These are phyloP conservation scores for Aspergillus hancockii DNA, from an alignment of 495 filamentous ascomycete genomes.

Conservation along the genomic window DNA sequence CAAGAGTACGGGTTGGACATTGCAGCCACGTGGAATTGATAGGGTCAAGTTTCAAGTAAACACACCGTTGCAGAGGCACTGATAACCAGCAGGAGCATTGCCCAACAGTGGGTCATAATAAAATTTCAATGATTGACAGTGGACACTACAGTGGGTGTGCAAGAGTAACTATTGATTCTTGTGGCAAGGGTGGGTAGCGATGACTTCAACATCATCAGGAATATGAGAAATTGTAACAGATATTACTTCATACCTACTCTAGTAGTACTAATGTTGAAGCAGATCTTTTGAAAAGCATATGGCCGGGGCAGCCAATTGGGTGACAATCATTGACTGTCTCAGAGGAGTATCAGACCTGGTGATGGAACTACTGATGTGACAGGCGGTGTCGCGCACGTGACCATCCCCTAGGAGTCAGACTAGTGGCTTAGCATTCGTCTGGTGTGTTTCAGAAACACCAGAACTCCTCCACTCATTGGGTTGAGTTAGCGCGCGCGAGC, in stretches of 20 bases:
- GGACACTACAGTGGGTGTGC: background rate
- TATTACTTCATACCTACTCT: background rate
- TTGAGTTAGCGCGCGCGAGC: constrained; percentile 20
- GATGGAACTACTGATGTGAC: background rate
- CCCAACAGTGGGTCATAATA: background rate
- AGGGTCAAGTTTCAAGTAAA: constrained; percentile 13
- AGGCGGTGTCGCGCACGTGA: constrained; percentile 13
- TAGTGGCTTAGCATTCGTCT: constrained; percentile 14
- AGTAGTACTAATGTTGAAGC: background rate
- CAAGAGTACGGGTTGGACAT: constrained; percentile 10
- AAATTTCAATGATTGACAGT: background rate
- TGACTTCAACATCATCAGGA: background rate
- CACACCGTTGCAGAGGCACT: background rate
- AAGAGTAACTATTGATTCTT: background rate
- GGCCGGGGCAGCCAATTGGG: background rate
- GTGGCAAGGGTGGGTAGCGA: constrained; percentile 2
- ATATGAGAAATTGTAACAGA: background rate
- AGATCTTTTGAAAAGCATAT: background rate
- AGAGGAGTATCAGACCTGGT: background rate
- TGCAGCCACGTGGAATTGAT: constrained; percentile 20
- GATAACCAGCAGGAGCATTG: background rate
- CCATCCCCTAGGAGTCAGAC: background rate
- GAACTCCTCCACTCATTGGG: constrained; percentile 14
- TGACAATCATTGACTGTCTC: background rate
- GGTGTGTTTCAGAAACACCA: constrained; percentile 21